A percentile compares a stretch with the other conserved stretches of the same genome.
phyloP scores from a whole-genome alignment of 371 early-diverging fungal genomes.

The Mucor circinelloides region DNA sequence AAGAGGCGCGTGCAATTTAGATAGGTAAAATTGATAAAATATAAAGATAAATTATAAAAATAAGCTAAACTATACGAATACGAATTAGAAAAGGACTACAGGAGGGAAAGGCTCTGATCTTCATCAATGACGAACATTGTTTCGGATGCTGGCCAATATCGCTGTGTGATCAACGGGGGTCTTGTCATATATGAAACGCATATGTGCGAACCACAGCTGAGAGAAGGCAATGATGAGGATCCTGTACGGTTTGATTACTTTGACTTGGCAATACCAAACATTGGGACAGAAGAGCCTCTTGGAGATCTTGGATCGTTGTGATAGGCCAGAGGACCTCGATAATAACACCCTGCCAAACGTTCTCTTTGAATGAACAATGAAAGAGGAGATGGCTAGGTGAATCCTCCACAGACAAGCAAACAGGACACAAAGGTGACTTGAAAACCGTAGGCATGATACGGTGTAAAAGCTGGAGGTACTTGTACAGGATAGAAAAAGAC shows the following conservation, averaged over 20 bases:
- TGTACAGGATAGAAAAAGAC: slow-evolving; percentile 19
- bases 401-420: slow-evolving; percentile 11
- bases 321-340: not conserved
- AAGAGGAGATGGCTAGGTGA: slow-evolving; percentile 12
- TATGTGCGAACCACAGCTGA: too few species aligned
- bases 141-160: not conserved
- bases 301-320: not conserved
- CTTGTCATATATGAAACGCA: not conserved
- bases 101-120: not conserved
- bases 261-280: slow-evolving; percentile 8
- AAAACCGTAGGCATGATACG: too few species aligned
- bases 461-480: slow-evolving; percentile 13
- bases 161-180: not conserved
- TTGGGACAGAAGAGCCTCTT: not conserved
- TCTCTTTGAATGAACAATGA: not conserved
- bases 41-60: too few species aligned
- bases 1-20: too few species aligned
- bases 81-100: not conserved
- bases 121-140: not conserved
- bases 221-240: not conserved
- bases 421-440: too few species aligned
- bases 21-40: too few species aligned
- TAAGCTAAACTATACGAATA: too few species aligned
- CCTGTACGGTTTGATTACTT: not conserved
- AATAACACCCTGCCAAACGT: not conserved